Percentiles rank a stretch among this genome's conserved stretches.
Evolutionary conservation across 1,284 basidiomycete species (phyloP).

Genomic region (Taiwanofungus camphoratus): DNA sequence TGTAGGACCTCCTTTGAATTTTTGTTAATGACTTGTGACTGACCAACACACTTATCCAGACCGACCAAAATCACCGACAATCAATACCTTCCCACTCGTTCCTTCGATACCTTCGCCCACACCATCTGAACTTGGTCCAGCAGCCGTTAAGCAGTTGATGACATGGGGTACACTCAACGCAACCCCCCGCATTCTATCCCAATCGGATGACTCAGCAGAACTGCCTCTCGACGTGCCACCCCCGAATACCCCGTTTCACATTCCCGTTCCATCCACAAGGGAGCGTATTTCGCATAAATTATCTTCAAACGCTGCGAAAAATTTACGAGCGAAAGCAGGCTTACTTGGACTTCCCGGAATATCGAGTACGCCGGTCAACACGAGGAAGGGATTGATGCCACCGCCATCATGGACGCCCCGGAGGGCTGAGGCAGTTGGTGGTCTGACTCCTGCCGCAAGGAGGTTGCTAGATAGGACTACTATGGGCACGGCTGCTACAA

Average conservation of each 20-base stretch:
- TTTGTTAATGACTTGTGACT: background rate
- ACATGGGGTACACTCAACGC: conserved; percentile 88
- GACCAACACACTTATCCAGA: conserved; percentile 36
- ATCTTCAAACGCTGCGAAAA: conserved; percentile 66
- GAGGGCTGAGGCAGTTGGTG: conserved; percentile 58
- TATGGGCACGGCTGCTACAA: conserved; percentile 51
- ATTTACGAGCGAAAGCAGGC: conserved; percentile 62
- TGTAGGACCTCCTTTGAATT: conserved; percentile 35
- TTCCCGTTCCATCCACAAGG: conserved; percentile 63
- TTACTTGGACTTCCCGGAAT: conserved; percentile 37
- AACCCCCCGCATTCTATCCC: conserved; percentile 79
- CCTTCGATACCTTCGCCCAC: conserved; percentile 85
- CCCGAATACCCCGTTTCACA: conserved; percentile 61
- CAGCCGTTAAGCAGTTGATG: conserved; percentile 82
- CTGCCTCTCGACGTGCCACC: conserved; percentile 30
- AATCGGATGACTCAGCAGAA: conserved; percentile 48
- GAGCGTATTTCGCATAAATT: conserved; percentile 77
- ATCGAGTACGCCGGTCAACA: conserved; percentile 30
- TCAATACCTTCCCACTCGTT: conserved; percentile 64
- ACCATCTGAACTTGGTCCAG: conserved; percentile 70
- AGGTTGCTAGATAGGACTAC: conserved; percentile 69
- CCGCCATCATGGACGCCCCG: conserved; percentile 68
- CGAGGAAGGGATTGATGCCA: conserved; percentile 50
- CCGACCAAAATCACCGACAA: conserved; percentile 50
- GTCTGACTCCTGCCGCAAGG: conserved; percentile 77